Evolutionary conservation across 768 basidiomycete species (phyloP), one percentile per base, ranked within the genome.

Genomic region (Gelatoporia subvermispora): DNA sequence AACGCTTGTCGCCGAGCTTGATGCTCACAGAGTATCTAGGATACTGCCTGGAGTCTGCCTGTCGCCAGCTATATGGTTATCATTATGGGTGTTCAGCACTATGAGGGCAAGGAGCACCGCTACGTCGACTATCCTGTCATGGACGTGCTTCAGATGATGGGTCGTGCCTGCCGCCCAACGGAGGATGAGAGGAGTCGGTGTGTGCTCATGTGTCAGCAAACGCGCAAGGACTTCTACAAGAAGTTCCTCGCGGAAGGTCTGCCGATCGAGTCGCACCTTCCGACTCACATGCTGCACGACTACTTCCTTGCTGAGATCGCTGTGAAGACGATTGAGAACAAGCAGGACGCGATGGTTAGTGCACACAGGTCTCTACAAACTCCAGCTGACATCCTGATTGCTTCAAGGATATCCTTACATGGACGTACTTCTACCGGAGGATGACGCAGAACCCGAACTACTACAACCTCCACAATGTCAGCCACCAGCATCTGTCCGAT

Each of bases 131-230:
- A 98, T 63, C 93, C 95, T 3, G 93, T 99, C 50, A 95, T 95
- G 79, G 95, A 98, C 58, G 89, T 99, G 5, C 78, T 98, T 1
- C 96, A 98, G 63, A 98, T 99, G 95, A 95, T 98, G 85, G 96
- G 95, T 37, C 81, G 85, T n/a, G 96, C 96, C 0, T 97, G 94
- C 65, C 85, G 94, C 15, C 95, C 96, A 7, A 66, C 70, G 35
- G 82, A 92, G 57, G 96, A 98, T 57, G 84, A 87, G 2, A 84
- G 86, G 50, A 93, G 91, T 57, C 87, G 93, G 13, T 98, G 95
- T 60, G 87, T 99, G 2, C 72, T 97, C 34, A 97, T 99, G 93
- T 93, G 91, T 60, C 95, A 98, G 59, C 91, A 95, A 66, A 95
- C 92, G 0, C 79, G 94, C 31, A 99, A 98, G 67, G 95, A 98